A percentile compares a stretch with the other conserved stretches of the same genome.
phyloP scores from a whole-genome alignment of 2,329 filamentous ascomycete species.

The Colletotrichum trifolii region DNA sequence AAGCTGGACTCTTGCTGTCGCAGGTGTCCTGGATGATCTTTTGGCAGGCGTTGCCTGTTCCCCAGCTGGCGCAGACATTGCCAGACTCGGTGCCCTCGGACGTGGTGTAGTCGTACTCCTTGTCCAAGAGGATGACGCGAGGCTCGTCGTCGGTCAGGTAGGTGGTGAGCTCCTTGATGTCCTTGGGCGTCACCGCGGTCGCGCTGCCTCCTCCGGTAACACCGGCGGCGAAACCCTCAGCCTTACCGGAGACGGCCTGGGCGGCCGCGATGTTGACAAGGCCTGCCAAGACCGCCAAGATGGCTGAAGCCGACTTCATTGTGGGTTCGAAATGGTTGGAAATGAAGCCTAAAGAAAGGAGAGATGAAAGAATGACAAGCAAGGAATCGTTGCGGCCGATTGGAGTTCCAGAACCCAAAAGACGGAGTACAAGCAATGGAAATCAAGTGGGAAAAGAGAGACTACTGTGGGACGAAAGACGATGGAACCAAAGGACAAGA shows the following conservation, averaged over 20 bases:
- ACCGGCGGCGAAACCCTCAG: constrained; percentile 47
- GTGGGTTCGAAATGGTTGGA: constrained; percentile 2
- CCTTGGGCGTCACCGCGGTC: constrained; percentile 53
- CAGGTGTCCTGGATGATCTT: constrained; percentile 37
- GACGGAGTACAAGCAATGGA: neutral
- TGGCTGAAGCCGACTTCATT: constrained; percentile 25
- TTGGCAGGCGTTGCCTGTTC: constrained; percentile 38
- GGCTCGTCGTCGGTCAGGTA: constrained; percentile 39
- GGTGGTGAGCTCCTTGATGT: constrained; percentile 54
- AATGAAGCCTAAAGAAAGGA: too few relatives aligned
- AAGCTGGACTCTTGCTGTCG: neutral
- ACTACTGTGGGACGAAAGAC: neutral
- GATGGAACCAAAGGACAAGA: too few relatives aligned
- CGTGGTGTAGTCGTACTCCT: constrained; percentile 44
- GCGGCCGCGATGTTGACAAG: constrained; percentile 19
- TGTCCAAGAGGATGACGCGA: constrained; percentile 41
- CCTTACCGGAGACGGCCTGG: constrained; percentile 40
- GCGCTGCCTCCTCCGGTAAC: constrained; percentile 64
- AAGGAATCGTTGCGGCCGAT: neutral
- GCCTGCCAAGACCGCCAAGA: constrained; percentile 31
- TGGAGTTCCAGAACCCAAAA: constrained; percentile 26
- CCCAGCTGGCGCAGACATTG: constrained; percentile 42
- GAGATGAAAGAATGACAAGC: neutral
- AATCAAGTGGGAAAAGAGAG: neutral
- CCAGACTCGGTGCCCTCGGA: constrained; percentile 40